phyloP scores from a whole-genome alignment of 345 rosid genomes.

The Salix koriyanagi region DNA sequence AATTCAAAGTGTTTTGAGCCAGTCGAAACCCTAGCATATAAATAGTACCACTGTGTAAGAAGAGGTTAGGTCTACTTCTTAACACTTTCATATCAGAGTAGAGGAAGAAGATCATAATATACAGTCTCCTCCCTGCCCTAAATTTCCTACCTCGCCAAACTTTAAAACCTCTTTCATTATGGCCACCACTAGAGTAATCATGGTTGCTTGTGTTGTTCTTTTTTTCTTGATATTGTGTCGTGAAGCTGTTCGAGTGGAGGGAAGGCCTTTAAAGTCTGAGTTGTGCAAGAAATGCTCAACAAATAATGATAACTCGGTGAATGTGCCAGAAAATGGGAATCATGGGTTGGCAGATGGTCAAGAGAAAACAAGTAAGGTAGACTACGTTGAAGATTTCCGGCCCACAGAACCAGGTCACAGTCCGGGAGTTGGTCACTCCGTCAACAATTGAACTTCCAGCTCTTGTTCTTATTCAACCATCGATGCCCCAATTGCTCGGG shows the following conservation, averaged over 20 bases:
- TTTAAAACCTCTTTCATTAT: constrained; percentile 7
- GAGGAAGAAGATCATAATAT: neutral
- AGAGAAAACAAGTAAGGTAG: constrained; percentile 17
- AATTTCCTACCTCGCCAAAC: neutral
- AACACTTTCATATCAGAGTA: constrained; percentile 4
- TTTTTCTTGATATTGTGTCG: constrained; percentile 30
- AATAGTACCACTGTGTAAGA: constrained; percentile 1
- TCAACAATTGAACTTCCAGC: constrained; percentile 17
- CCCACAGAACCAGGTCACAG: constrained; percentile 45
- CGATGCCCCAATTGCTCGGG: too few relatives aligned
- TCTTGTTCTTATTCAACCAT: neutral
- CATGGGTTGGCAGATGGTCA: neutral
- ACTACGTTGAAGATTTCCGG: constrained; percentile 26
- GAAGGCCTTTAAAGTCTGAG: constrained; percentile 29
- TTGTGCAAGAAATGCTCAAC: constrained; percentile 16
- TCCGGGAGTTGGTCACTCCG: constrained; percentile 44
- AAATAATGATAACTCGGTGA: neutral
- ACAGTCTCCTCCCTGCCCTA: neutral
- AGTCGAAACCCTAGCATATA: neutral
- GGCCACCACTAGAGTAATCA: constrained; percentile 12
- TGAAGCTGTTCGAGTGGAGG: constrained; percentile 29
- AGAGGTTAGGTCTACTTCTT: neutral
- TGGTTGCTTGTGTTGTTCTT: constrained; percentile 13
- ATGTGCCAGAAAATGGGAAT: constrained; percentile 5
- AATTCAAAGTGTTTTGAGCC: neutral